A percentile compares a stretch with the other conserved stretches of the same genome.
Evolutionary conservation across 345 rosid species (phyloP).

Genomic region (Luvunga scandens): DNA sequence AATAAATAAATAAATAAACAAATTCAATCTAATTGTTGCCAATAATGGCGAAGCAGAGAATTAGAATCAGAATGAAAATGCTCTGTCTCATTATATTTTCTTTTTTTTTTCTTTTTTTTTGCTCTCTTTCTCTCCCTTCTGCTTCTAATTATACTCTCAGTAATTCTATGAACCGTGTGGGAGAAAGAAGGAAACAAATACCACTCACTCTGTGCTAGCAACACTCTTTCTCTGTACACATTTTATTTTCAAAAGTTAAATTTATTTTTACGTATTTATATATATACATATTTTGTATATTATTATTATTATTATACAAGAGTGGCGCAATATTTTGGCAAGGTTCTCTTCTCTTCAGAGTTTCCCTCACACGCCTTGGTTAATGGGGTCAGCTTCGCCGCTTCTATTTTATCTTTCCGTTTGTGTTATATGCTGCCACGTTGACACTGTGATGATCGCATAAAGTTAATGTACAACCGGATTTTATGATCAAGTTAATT

Average conservation of each 20-base stretch:
- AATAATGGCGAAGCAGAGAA: neutral
- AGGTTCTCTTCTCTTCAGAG: no score
- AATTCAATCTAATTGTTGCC: neutral
- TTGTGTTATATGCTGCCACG: neutral
- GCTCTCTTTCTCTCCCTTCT: neutral
- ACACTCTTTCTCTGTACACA: no score
- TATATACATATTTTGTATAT: no score
- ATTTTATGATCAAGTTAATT: neutral
- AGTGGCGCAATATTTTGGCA: no score
- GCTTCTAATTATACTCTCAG: neutral
- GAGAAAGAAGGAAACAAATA: neutral
- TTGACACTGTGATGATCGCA: neutral
- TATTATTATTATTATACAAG: no score
- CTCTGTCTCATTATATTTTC: conserved; percentile 16
- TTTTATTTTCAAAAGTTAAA: no score
- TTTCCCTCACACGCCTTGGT: neutral
- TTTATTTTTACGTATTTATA: no score
- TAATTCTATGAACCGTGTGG: neutral
- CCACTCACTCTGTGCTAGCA: neutral
- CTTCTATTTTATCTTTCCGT: neutral
- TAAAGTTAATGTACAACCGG: neutral
- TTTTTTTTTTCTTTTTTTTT: neutral
- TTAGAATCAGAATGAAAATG: conserved; percentile 16
- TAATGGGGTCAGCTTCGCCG: neutral
- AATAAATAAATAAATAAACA: no score